phyloP scores from a whole-genome alignment of 1,284 basidiomycete species.

The Somion occarium region DNA sequence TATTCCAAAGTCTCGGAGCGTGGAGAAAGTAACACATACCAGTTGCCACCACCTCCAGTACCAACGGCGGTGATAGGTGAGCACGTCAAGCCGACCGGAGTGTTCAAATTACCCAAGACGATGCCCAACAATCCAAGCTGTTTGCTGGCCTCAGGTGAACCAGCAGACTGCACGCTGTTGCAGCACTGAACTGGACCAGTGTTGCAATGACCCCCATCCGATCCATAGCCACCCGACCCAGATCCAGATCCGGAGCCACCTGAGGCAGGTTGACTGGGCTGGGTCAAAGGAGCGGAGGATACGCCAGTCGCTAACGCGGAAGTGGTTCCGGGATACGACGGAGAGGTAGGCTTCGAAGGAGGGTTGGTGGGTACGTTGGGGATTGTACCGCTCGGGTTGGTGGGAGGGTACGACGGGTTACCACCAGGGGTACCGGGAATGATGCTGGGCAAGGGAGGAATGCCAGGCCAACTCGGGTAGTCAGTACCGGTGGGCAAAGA shows the following conservation, averaged over 20 bases:
- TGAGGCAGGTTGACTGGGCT: not conserved
- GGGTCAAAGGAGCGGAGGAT: not conserved
- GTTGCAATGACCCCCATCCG: slow-evolving; percentile 12
- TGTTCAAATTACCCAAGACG: not conserved
- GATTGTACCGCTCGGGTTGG: not conserved
- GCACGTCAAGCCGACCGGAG: slow-evolving; percentile 8
- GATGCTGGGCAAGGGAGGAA: not conserved
- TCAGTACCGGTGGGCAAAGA: not conserved
- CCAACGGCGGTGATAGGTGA: slow-evolving; percentile 7
- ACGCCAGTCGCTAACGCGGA: slow-evolving; percentile 2
- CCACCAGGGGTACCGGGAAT: not conserved
- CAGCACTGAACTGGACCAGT: slow-evolving; percentile 19
- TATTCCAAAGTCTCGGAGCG: not conserved
- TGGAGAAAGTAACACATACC: not conserved
- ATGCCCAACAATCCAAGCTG: not conserved
- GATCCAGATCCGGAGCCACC: not conserved
- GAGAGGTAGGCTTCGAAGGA: slow-evolving; percentile 2
- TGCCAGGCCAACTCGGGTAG: not conserved
- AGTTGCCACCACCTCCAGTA: slow-evolving; percentile 4
- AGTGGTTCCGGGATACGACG: slow-evolving; percentile 7
- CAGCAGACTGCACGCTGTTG: slow-evolving; percentile 15
- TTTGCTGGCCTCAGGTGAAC: slow-evolving; percentile 1
- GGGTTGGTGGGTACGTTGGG: not conserved
- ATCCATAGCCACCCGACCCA: not conserved
- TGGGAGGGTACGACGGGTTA: not conserved